These are phyloP conservation scores for Choanephora cucurbitarum DNA, from an alignment of 371 early-diverging fungal genomes.

Conservation along the genomic window DNA sequence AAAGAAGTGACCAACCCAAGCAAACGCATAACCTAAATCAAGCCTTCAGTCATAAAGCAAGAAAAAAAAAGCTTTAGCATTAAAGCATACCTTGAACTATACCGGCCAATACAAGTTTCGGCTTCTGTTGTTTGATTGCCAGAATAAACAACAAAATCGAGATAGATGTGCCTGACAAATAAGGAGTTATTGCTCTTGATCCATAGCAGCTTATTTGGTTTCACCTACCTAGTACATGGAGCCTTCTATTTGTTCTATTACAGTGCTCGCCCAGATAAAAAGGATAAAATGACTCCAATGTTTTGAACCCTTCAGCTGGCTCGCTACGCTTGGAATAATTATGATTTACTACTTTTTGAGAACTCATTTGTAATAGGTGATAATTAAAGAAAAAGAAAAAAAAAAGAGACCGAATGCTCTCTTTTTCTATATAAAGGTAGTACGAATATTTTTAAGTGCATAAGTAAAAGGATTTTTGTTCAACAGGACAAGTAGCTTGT, in stretches of 20 bases:
- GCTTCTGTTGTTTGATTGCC: constrained; percentile 24
- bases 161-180: constrained; percentile 33
- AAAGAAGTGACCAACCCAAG: constrained; percentile 72
- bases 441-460: too few species aligned
- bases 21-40: constrained; percentile 57
- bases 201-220: neutral
- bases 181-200: neutral
- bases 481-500: too few species aligned
- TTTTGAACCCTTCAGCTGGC: constrained; percentile 52
- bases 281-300: constrained; percentile 65
- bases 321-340: constrained; percentile 56
- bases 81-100: constrained; percentile 34
- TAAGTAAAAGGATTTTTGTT: too few species aligned
- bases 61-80: too few species aligned
- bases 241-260: constrained; percentile 55
- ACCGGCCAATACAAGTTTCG: constrained; percentile 23
- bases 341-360: constrained; percentile 45
- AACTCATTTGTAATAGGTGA: neutral
- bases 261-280: constrained; percentile 69
- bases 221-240: constrained; percentile 54
- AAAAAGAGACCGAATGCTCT: neutral
- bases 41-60: too few species aligned
- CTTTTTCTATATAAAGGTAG: too few species aligned
- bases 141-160: constrained; percentile 21
- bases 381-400: neutral